These are phyloP conservation scores for Cercospora sp. DNA, from an alignment of 2,329 filamentous ascomycete species.

Conservation along the genomic window DNA sequence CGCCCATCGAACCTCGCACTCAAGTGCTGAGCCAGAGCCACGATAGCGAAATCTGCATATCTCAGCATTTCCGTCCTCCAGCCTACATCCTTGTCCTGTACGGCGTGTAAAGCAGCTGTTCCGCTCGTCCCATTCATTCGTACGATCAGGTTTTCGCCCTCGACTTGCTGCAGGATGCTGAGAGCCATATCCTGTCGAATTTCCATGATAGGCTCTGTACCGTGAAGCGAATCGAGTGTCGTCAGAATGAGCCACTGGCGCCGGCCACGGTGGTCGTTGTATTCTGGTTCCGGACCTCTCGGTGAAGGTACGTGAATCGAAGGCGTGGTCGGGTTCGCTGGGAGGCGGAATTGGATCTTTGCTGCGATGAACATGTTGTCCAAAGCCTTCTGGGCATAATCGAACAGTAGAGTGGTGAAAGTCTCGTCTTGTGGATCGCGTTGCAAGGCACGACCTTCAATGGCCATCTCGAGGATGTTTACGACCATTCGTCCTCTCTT, in stretches of 20 bases:
- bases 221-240: conserved; percentile 1
- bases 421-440: neutral
- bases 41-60: conserved; percentile 2
- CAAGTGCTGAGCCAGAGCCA: conserved; percentile 6
- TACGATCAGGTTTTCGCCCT: neutral
- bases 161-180: neutral
- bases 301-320: neutral
- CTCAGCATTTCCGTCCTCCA: conserved; percentile 9
- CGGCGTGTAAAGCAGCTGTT: neutral
- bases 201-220: neutral
- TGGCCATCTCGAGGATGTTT: neutral
- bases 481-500: neutral
- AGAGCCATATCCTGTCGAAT: neutral
- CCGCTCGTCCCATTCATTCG: neutral
- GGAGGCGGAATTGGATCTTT: neutral
- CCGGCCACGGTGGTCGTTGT: neutral
- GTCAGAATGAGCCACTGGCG: conserved; percentile 3
- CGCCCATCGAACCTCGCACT: neutral
- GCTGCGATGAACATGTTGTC: neutral
- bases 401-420: neutral
- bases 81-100: neutral
- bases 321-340: neutral
- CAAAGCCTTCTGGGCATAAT: neutral
- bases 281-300: neutral
- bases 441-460: neutral